These are phyloP conservation scores for Mycena kentingensis DNA, from an alignment of 768 basidiomycete species.

Conservation along the genomic window DNA sequence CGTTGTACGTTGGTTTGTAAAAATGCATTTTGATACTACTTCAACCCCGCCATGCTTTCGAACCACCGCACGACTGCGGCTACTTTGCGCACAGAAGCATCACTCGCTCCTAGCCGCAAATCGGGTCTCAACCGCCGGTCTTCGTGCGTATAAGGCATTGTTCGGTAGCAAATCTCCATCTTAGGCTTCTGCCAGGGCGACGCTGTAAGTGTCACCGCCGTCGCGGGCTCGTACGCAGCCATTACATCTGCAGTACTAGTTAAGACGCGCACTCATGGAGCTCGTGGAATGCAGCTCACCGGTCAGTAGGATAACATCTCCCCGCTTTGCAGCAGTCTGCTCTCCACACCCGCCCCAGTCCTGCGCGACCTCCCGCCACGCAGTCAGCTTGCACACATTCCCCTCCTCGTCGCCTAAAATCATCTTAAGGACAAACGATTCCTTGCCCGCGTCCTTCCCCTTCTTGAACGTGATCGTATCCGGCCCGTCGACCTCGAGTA, in stretches of 20 bases:
- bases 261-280: background rate
- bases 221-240: conserved; percentile 45
- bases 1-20: too few relatives aligned
- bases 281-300: conserved; percentile 49
- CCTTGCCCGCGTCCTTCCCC: conserved; percentile 68
- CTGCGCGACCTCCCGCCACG: conserved; percentile 78
- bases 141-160: conserved; percentile 63
- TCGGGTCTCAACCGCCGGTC: conserved; percentile 71
- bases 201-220: conserved; percentile 58
- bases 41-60: background rate
- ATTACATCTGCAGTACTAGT: conserved; percentile 48
- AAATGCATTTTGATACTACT: too few relatives aligned
- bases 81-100: conserved; percentile 69
- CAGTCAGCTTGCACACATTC: conserved; percentile 68
- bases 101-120: conserved; percentile 67
- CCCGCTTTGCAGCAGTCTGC: conserved; percentile 54
- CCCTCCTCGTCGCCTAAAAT: conserved; percentile 76
- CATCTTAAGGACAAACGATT: conserved; percentile 67
- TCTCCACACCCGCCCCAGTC: conserved; percentile 58
- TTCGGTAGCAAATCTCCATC: conserved; percentile 75
- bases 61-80: conserved; percentile 41
- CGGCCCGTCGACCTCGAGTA: conserved; percentile 77
- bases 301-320: conserved; percentile 71
- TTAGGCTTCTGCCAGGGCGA: conserved; percentile 67
- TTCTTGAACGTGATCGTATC: conserved; percentile 67